Percentiles rank a stretch among this genome's conserved stretches.
phyloP scores from a whole-genome alignment of 2,329 filamentous ascomycete species.

The Teratosphaeria viscida region DNA sequence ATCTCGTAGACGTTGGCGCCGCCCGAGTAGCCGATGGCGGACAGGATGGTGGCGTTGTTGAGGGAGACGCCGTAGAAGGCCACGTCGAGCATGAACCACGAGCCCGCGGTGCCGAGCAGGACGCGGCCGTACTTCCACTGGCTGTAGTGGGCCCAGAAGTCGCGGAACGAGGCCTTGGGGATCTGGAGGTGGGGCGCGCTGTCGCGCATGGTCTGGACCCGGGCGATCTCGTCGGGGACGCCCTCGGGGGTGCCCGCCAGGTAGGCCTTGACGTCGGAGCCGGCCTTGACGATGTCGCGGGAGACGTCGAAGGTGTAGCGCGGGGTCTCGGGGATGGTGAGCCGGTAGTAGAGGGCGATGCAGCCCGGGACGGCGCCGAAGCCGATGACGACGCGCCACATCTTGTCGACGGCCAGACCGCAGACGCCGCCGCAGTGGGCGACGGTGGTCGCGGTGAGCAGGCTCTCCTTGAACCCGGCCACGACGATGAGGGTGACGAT shows the following conservation, averaged over 20 bases:
- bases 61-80: conserved; percentile 51
- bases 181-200: conserved; percentile 47
- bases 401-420: conserved; percentile 67
- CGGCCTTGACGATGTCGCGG: conserved; percentile 62
- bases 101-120: conserved; percentile 68
- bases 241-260: conserved; percentile 54
- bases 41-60: conserved; percentile 64
- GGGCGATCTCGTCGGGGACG: conserved; percentile 54
- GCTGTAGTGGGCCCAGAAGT: conserved; percentile 60
- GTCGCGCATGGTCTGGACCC: conserved; percentile 47
- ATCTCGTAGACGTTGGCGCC: conserved; percentile 55
- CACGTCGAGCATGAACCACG: conserved; percentile 72
- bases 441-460: conserved; percentile 31
- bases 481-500: conserved; percentile 60
- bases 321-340: conserved; percentile 80
- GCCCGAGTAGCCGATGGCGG: conserved; percentile 59
- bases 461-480: conserved; percentile 28
- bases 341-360: conserved; percentile 73
- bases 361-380: conserved; percentile 72
- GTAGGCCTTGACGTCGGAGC: conserved; percentile 65
- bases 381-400: conserved; percentile 74
- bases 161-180: conserved; percentile 59
- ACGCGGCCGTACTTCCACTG: conserved; percentile 63
- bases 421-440: conserved; percentile 52
- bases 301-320: conserved; percentile 79